Conservation (phyloP, 1,284 basidiomycete genomes). For the Pascua guehoae region DNA sequence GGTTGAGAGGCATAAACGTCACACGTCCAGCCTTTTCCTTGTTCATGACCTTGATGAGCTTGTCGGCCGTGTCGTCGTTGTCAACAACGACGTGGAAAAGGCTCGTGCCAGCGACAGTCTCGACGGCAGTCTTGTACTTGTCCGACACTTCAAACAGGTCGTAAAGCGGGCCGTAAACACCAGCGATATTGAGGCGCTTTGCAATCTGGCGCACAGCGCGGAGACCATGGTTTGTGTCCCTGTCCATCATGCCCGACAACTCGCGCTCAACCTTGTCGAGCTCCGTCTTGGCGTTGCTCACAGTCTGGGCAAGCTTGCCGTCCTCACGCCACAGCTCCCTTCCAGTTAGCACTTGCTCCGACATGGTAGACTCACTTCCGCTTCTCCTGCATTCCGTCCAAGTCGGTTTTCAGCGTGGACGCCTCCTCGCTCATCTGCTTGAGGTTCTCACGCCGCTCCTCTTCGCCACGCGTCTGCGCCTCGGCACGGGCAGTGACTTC, state of each 20-base stretch:
- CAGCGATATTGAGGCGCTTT: slow-evolving; percentile 64
- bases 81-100: slow-evolving; percentile 98
- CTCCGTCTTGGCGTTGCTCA: slow-evolving; percentile 73
- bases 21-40: slow-evolving; percentile 88
- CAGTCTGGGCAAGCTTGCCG: slow-evolving; percentile 73
- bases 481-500: slow-evolving; percentile 64
- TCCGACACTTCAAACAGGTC: slow-evolving; percentile 89
- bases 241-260: slow-evolving; percentile 90
- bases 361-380: slow-evolving; percentile 58
- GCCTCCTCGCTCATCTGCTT: slow-evolving; percentile 71
- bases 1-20: slow-evolving; percentile 97
- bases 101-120: slow-evolving; percentile 83
- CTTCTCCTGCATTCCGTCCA: slow-evolving; percentile 69
- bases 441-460: slow-evolving; percentile 64
- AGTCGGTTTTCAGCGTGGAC: slow-evolving; percentile 63
- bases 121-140: slow-evolving; percentile 88
- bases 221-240: slow-evolving; percentile 87
- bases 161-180: slow-evolving; percentile 90
- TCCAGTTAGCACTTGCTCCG: slow-evolving; percentile 1
- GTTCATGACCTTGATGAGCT: slow-evolving; percentile 86
- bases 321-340: slow-evolving; percentile 91
- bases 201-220: slow-evolving; percentile 79
- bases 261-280: slow-evolving; percentile 72
- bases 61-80: slow-evolving; percentile 83
- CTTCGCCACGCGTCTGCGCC: slow-evolving; percentile 62